Base-by-base conservation (phyloP, 768 basidiomycete genomes). In the Suillus americanus region DNA sequence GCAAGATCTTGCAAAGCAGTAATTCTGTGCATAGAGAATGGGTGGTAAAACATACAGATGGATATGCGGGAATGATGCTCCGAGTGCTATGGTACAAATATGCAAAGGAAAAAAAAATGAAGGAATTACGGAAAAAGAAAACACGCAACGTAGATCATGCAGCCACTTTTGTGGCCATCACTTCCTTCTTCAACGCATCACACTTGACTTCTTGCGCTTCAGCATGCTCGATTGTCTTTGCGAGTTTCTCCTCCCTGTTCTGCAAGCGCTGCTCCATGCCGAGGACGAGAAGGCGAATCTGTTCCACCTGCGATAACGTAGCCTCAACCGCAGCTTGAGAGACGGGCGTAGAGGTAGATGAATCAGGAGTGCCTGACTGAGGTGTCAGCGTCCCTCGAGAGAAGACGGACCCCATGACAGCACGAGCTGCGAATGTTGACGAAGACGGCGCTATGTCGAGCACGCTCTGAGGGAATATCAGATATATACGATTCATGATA, bases 251-350 rank as follows among this genome's bases (percentile, higher is more conserved):
- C 67, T 91, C 87, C 40, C 89, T 82, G 18, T 75, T 75, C 64
- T 89, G 83, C 65, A 91, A 78, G 62, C 89, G 82, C 69, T 91
- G 86, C 64, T 91, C 89, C 87, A 92, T 91, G 0, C 91, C 91
- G 18, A 91, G 77, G 20, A 92, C 83, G 25, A 91, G 76, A 66
- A 89, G 74, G 41, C 88, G 83, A 5, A 91, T 81, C 65, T 90
- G 86, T 68, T 91, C 89, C 37, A 92, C 81, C 63, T 90, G 86
- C 3, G 86, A 83, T 5, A 84, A 72, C 3, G 84, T 80, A 3
- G 81, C 80, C 43, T 82, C 81, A 14, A 74, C 63, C 38, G 70
- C 71, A 48, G 68, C 62, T 56, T 70, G 70, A 56, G 79, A 66
- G 9, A 72, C 65, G 5, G 64, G 43, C 3, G 65, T 8, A 2